Evolutionary conservation across 768 basidiomycete species (phyloP).

Genomic region (Russula earlei): DNA sequence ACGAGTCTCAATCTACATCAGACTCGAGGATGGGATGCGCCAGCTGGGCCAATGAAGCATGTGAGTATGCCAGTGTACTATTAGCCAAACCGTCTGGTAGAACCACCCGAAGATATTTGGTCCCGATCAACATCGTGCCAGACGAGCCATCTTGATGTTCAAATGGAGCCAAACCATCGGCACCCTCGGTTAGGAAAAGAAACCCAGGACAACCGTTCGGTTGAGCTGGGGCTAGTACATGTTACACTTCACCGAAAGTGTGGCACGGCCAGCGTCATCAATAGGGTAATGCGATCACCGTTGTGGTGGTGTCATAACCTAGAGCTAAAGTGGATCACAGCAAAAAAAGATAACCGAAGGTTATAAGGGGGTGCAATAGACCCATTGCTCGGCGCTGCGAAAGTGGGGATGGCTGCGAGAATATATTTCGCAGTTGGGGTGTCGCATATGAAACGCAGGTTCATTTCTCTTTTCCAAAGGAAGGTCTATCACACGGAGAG

Average conservation of each 20-base stretch:
- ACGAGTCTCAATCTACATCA: neutral
- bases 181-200: neutral
- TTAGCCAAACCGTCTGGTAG: neutral
- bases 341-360: neutral
- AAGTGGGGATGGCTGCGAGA: neutral
- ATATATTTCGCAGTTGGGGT: neutral
- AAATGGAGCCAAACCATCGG: slow-evolving; percentile 5
- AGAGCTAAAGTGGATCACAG: neutral
- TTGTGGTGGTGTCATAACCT: neutral
- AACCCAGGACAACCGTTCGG: too few relatives aligned
- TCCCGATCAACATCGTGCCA: neutral
- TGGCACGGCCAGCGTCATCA: neutral
- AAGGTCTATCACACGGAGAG: neutral
- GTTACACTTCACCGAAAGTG: neutral
- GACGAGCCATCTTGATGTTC: neutral
- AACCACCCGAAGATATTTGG: neutral
- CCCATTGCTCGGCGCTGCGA: neutral
- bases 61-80: neutral
- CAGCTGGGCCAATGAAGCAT: neutral
- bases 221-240: neutral
- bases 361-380: neutral
- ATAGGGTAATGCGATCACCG: neutral
- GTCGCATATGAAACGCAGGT: neutral
- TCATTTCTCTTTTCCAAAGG: neutral
- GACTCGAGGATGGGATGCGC: neutral